These are phyloP conservation scores for Hydrangea macrophylla DNA, from an alignment of 148 eudicot species.

Conservation along the genomic window DNA sequence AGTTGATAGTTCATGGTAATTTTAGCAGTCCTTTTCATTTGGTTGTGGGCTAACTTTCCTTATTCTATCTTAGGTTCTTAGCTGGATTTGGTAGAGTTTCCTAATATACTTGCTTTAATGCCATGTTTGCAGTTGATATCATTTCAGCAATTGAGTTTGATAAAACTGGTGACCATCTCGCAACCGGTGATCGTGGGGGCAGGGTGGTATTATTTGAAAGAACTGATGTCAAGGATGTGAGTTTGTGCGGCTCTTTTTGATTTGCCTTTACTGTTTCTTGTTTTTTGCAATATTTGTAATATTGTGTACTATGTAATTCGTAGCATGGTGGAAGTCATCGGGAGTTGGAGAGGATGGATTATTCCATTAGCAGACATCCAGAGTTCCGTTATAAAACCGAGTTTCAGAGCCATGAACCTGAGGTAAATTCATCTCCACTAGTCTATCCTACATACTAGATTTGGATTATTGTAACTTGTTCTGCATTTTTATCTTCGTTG, in stretches of 20 bases:
- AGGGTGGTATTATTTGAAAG: slow-evolving; percentile 78
- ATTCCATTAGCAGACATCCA: slow-evolving; percentile 68
- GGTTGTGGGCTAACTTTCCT: not conserved
- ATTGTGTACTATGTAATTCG: slow-evolving; percentile 12
- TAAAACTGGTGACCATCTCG: slow-evolving; percentile 73
- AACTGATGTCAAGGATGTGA: slow-evolving; percentile 63
- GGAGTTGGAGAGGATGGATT: slow-evolving; percentile 76
- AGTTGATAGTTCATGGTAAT: not conserved
- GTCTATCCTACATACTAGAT: slow-evolving; percentile 4
- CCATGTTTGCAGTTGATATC: slow-evolving; percentile 56
- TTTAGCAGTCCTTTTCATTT: not conserved
- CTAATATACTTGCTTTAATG: slow-evolving; percentile 19
- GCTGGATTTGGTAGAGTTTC: slow-evolving; percentile 10
- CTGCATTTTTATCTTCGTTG: slow-evolving; percentile 15
- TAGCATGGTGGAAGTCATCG: slow-evolving; percentile 64
- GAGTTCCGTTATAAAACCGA: slow-evolving; percentile 98
- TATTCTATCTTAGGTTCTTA: slow-evolving; percentile 1
- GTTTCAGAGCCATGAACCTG: slow-evolving; percentile 99
- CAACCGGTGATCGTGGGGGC: slow-evolving; percentile 84
- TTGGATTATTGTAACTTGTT: slow-evolving; percentile 14
- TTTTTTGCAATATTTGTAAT: not conserved
- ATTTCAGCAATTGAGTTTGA: slow-evolving; percentile 81
- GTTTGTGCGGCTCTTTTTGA: slow-evolving; percentile 21
- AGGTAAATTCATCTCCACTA: slow-evolving; percentile 42
- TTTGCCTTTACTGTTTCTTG: slow-evolving; percentile 9